Percentiles rank a stretch among this genome's conserved stretches.
These are phyloP conservation scores for Coemansia sp. DNA, from an alignment of 192 early-diverging fungal genomes.

Conservation along the genomic window DNA sequence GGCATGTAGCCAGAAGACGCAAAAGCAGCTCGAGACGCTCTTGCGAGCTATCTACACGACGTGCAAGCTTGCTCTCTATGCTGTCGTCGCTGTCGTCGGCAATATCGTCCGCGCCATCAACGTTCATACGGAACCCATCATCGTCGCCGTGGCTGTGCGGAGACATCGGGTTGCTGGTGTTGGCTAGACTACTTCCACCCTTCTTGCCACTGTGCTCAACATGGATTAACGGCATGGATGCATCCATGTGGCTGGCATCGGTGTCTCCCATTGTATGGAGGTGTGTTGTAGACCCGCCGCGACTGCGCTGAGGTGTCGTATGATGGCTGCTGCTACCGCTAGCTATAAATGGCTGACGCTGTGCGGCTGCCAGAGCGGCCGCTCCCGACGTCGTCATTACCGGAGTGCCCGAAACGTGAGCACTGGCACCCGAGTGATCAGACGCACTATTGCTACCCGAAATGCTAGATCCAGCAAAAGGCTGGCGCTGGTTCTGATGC, in stretches of 20 bases:
- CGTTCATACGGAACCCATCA: conserved; percentile 21
- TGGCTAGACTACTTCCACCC: neutral
- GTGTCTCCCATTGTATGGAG: conserved; percentile 6
- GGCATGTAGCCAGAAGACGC: conserved; percentile 34
- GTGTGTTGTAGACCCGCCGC: conserved; percentile 31
- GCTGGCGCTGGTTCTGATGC: conserved; percentile 2
- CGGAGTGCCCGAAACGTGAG: conserved; percentile 18
- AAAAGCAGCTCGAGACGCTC: conserved; percentile 37
- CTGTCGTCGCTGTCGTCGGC: conserved; percentile 14
- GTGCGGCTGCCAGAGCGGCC: conserved; percentile 49
- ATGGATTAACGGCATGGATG: conserved; percentile 1
- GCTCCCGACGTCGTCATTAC: conserved; percentile 51
- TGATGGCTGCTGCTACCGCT: conserved; percentile 24
- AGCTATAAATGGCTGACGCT: conserved; percentile 21
- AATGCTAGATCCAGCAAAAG: neutral
- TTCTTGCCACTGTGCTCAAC: neutral
- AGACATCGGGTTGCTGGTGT: neutral
- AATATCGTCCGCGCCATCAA: conserved; percentile 28
- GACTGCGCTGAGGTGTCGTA: conserved; percentile 49
- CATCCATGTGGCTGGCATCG: conserved; percentile 22
- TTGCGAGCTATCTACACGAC: conserved; percentile 31
- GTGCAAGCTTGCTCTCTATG: conserved; percentile 33
- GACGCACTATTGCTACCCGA: neutral
- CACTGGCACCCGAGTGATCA: neutral
- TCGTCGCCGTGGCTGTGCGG: neutral